Base-by-base conservation (phyloP, 805 yeast species). In the Kodamaea neixiangensis region DNA sequence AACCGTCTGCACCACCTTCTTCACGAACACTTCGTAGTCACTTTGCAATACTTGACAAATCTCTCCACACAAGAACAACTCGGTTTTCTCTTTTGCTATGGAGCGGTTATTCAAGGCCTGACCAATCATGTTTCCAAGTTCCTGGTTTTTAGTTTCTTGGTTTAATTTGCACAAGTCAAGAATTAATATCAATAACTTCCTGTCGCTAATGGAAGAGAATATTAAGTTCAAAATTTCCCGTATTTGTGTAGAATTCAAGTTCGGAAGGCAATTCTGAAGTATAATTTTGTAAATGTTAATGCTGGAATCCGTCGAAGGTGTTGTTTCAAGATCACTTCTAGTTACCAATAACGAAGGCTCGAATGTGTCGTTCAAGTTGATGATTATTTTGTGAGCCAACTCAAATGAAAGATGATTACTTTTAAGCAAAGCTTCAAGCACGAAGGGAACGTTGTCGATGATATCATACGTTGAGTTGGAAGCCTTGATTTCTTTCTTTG, bases 301-400 rank as follows among this genome's bases (percentile, higher is more conserved):
- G 10, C 31, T 52, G 10, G 52, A 9, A 17, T 37, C 41, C 9
- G 41, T 3, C 3, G 41, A 17, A 5, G 31, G 31, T 37, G 41
- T 37, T 5, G 15, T 34, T 34, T 37, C 41, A 37, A 17, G 10
- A 7, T 37, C 41, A 17, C 19, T 37, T 33, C 48, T 18, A 11
- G 22, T 18, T 5, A 54, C 43, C 43, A 54, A 31, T 2, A 44
- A 43, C 13, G 46, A 21, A 25, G 35, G 34, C 10, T 42, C 69
- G 55, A 72, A 72, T 0, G 73, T 63, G 31, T 70, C 75, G 29
- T 62, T 65, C 40, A 71, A 58, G 31, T 56, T 60, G n/a, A 63
- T 54, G 3, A 70, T 41, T 5, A 69, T 49, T 38, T 61, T 63
- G 47, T 61, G 58, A 1, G 65, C 50, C n/a, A 47, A 44, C 2